Evolutionary conservation across 1,139 yeast species (phyloP).

Genomic region (Arxiozyma telluris): DNA sequence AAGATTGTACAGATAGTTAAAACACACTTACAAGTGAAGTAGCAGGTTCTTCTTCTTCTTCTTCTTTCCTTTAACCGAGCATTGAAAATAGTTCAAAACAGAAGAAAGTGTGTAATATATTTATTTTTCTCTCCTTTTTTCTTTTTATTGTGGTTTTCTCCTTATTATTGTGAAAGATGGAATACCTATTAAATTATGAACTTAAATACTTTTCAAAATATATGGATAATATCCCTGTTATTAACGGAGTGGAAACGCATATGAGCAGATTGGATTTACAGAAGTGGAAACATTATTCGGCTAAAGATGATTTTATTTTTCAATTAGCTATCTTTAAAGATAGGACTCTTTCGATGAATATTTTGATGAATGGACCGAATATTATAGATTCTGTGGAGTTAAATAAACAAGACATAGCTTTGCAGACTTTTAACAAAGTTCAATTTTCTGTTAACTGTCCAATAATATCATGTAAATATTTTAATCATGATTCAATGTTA

Average conservation of each 20-base stretch:
- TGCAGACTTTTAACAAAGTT: conserved; percentile 1
- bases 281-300: conserved; percentile 5
- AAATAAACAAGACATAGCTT: not conserved
- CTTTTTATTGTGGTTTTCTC: not conserved
- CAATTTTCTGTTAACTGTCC: conserved; percentile 23
- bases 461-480: conserved; percentile 23
- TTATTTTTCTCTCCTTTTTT: not conserved
- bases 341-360: not conserved
- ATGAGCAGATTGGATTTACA: not conserved
- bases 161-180: not conserved
- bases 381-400: not conserved
- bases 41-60: not conserved
- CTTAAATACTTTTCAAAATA: not conserved
- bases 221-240: not conserved
- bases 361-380: not conserved
- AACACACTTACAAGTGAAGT: not conserved
- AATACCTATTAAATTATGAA: not conserved
- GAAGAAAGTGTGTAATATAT: not conserved
- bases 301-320: not conserved
- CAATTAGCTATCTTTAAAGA: not conserved
- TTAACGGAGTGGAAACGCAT: not conserved
- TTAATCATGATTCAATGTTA: conserved; percentile 3
- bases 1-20: not conserved
- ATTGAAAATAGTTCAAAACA: not conserved
- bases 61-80: no score